Percentiles rank a stretch among this genome's conserved stretches.
phyloP scores from a whole-genome alignment of 768 basidiomycete species.

The Kwoniella pini region DNA sequence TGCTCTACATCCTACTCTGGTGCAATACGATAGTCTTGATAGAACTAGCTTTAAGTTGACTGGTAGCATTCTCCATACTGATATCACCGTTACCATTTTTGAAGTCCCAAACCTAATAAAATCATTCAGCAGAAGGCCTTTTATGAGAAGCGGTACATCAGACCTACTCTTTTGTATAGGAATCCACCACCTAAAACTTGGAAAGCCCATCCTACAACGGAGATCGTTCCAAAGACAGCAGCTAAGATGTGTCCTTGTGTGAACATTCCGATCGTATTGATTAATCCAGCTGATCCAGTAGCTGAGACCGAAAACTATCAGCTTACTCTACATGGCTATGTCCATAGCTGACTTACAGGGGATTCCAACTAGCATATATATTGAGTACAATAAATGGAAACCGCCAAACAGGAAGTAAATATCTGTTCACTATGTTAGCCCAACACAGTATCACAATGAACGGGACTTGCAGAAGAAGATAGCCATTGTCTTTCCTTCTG shows the following conservation, averaged over 20 bases:
- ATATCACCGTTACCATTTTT: constrained; percentile 54
- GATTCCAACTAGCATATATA: constrained; percentile 94
- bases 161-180: constrained; percentile 46
- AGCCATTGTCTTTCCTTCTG: constrained; percentile 55
- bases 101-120: constrained; percentile 49
- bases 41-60: constrained; percentile 38
- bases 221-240: constrained; percentile 74
- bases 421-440: constrained; percentile 60
- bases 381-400: constrained; percentile 87
- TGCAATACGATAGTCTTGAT: constrained; percentile 45
- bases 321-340: not conserved
- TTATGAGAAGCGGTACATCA: not conserved
- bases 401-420: constrained; percentile 95
- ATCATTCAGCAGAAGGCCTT: not conserved
- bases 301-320: constrained; percentile 31
- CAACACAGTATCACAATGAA: not conserved
- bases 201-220: constrained; percentile 82
- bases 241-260: constrained; percentile 70
- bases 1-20: constrained; percentile 34
- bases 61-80: constrained; percentile 42
- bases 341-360: constrained; percentile 57
- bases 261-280: constrained; percentile 85
- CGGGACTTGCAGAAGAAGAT: constrained; percentile 51
- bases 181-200: constrained; percentile 61
- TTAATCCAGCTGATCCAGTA: constrained; percentile 92